Base-by-base conservation (phyloP, 352 stramenopile genomes). In the Phytopythium aichiense region DNA sequence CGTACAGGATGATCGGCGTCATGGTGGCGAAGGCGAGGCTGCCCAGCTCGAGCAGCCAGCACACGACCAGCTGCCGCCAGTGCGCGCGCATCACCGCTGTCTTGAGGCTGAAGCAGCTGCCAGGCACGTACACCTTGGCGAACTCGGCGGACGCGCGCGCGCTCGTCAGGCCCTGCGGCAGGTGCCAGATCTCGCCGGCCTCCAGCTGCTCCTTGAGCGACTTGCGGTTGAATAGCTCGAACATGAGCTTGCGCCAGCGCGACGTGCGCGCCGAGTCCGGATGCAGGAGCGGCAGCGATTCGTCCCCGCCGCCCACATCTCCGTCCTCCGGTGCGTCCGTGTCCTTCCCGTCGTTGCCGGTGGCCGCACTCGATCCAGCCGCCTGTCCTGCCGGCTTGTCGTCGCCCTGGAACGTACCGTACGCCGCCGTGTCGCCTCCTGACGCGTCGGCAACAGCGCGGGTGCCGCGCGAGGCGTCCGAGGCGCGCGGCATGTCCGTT, bases 101-200 rank as follows among this genome's bases (percentile, higher is more conserved):
- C 20, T 71, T 69, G n/a, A 87, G 56, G 22, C 40, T 64, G 53
- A 72, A 77, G 16, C 60, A 56, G 15, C 63, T 58, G 22, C 37
- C 37, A 7, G 54, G 37, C 22, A 13, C 13, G 52, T 69, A 73
- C 46, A 78, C 58, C 9, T 71, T 58, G 37, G 64, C 42, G 54
- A 69, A 67, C 40, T 74, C 63, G 23, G 74, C 66, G 2, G 66
- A 63, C 49, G 71, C 71, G 28, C 65, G 66, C n/a, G 69, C 62
- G 52, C 75, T 84, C 51, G 66, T 74, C 58, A 72, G 79, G 22
- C 65, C 64, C 20, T 61, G 50, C 46, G 77, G 59, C 33, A 89
- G 69, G 30, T 68, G 67, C 80, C 80, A 89, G 31, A 80, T 71
- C 54, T 89, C 74, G 20, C 71, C 74, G 7, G 63, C 56, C 30